Percentiles rank a stretch among this genome's conserved stretches.
phyloP scores from a whole-genome alignment of 306 rosid genomes.

The Vigna trinervia region DNA sequence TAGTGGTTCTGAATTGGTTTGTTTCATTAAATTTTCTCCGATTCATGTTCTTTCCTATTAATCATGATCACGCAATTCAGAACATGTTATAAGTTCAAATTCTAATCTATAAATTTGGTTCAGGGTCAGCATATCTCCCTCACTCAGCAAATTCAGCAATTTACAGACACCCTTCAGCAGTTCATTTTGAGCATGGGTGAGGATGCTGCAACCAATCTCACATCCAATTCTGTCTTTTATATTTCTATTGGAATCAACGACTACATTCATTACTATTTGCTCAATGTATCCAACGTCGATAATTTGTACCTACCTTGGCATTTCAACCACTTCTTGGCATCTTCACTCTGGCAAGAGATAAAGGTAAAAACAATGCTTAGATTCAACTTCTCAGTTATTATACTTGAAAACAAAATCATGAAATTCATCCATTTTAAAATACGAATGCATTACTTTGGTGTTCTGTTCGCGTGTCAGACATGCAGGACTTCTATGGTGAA shows the following conservation, averaged over 20 bases:
- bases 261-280: constrained; percentile 86
- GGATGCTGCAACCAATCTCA: constrained; percentile 58
- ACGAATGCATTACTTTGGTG: neutral
- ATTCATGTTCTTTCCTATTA: neutral
- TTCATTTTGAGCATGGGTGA: constrained; percentile 74
- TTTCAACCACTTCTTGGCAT: constrained; percentile 79
- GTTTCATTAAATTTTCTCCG: neutral
- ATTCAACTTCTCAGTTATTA: neutral
- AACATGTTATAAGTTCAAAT: neutral
- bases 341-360: constrained; percentile 62
- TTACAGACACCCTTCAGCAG: constrained; percentile 73
- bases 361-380: constrained; percentile 49
- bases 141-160: constrained; percentile 85
- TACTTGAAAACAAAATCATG: neutral
- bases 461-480: neutral
- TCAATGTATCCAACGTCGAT: constrained; percentile 70
- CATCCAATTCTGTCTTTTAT: constrained; percentile 70
- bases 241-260: constrained; percentile 90
- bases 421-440: neutral
- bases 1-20: constrained; percentile 91
- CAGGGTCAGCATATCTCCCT: constrained; percentile 91
- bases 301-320: constrained; percentile 76
- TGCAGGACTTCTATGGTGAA: neutral
- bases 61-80: neutral
- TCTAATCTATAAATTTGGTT: neutral